Conservation (phyloP, 306 rosid genomes). For the Quillaja saponaria region DNA sequence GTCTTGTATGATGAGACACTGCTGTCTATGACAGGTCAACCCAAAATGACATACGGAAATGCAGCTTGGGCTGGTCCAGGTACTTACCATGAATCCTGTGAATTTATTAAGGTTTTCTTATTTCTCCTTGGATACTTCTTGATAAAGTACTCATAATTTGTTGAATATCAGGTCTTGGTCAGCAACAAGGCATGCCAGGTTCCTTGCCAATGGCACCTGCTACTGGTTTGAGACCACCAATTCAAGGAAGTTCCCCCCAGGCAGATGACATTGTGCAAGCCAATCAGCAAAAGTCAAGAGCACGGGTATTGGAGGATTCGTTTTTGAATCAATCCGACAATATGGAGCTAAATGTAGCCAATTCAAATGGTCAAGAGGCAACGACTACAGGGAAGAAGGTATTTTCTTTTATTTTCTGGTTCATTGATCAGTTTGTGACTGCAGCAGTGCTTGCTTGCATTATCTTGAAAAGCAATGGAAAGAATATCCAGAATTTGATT, state of each 20-base stretch:
- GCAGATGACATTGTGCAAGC: slow-evolving; percentile 45
- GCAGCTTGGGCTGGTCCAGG: slow-evolving; percentile 75
- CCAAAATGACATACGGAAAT: slow-evolving; percentile 55
- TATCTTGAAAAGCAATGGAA: background rate
- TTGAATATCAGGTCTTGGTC: slow-evolving; percentile 66
- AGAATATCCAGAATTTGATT: slow-evolving; percentile 1
- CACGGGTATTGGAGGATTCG: slow-evolving; percentile 57
- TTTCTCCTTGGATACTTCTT: slow-evolving; percentile 23
- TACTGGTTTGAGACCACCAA: slow-evolving; percentile 55
- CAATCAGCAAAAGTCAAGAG: slow-evolving; percentile 57
- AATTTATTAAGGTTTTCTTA: slow-evolving; percentile 8
- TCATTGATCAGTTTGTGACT: slow-evolving; percentile 16
- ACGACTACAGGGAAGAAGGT: slow-evolving; percentile 55
- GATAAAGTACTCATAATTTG: slow-evolving; percentile 1
- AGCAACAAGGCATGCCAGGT: slow-evolving; percentile 64
- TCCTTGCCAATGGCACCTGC: slow-evolving; percentile 51
- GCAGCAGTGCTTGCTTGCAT: slow-evolving; percentile 11
- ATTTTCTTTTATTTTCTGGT: slow-evolving; percentile 28
- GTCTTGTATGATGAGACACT: slow-evolving; percentile 74
- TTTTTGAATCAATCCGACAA: slow-evolving; percentile 43
- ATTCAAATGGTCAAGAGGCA: slow-evolving; percentile 46
- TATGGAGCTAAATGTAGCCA: slow-evolving; percentile 45
- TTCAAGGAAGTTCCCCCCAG: slow-evolving; percentile 41
- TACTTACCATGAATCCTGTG: slow-evolving; percentile 31
- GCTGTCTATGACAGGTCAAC: slow-evolving; percentile 79